These are phyloP conservation scores for Fusarium neocosmosporiellum DNA, from an alignment of 2,329 filamentous ascomycete species.

Conservation along the genomic window DNA sequence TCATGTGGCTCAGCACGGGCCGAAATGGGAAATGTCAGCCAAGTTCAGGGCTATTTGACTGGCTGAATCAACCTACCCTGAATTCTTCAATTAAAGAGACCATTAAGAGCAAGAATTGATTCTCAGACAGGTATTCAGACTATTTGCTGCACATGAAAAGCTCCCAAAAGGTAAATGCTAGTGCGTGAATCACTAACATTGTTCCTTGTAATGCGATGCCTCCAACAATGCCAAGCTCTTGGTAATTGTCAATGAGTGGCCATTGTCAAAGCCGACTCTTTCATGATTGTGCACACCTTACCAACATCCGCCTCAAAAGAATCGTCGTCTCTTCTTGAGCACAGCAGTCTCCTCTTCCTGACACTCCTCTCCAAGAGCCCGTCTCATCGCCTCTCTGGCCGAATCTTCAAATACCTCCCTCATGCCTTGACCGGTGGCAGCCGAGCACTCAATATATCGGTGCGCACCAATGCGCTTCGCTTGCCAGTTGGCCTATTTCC, in stretches of 20 bases:
- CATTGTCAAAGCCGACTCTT: no score
- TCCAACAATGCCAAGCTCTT: background rate
- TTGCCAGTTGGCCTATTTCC: conserved; percentile 47
- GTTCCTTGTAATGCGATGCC: background rate
- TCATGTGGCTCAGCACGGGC: conserved; percentile 7
- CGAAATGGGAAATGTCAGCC: background rate
- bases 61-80: conserved; percentile 7
- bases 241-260: background rate
- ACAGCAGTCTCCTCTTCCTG: conserved; percentile 4
- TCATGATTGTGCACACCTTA: background rate
- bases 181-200: background rate
- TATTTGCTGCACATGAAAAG: background rate
- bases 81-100: background rate
- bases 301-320: conserved; percentile 14
- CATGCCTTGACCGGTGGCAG: conserved; percentile 50
- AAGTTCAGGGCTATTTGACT: conserved; percentile 18
- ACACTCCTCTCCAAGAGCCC: conserved; percentile 16
- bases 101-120: background rate
- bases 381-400: conserved; percentile 38
- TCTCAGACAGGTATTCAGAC: background rate
- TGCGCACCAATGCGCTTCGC: conserved; percentile 45
- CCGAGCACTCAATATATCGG: conserved; percentile 51
- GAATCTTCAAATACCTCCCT: conserved; percentile 45
- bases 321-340: conserved; percentile 32
- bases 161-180: background rate